Evolutionary conservation across 202 grass and related monocot species (phyloP), one percentile per base, ranked within the genome.

Genomic region (Schoenoplectus tabernaemontani): DNA sequence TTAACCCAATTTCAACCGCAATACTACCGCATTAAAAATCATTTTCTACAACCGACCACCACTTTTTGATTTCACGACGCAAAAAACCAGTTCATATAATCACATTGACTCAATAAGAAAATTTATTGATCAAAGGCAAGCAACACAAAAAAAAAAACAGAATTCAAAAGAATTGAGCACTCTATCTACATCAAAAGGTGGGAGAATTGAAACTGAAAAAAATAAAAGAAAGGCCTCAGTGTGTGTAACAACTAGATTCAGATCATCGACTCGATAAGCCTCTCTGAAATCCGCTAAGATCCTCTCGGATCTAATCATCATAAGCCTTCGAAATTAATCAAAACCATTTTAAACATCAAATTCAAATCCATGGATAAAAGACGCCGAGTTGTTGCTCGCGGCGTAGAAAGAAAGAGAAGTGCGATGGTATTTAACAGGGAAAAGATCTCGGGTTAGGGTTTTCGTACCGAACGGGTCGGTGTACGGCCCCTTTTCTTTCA

Each of bases 231-330:
- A 22, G 36, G 69, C 57, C 15, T 86, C 84, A 87, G 86, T 84
- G 81, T 87, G 86, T 87, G 86, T 87, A 84, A 87, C 86, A 87
- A 87, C 81, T 57, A 60, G 83, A 63, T 80, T 87, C 41, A 65
- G 85, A 84, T 87, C 86, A 87, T 84, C 42, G 86, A 84, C 81
- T 62, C 24, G 38, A 50, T 3, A 50, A 77, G 80, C n/a, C 86
- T 87, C 86, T 80, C 86, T 87, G 81, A 87, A 87, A 87, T 87
- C 86, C 86, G 86, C 86, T 84, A 87, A 87, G 86, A 87, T 87
- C 81, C 70, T 81, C 10, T 54, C 33, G 58, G 78, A 83, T 83
- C 83, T 47, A 76, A 24, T 87, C 86, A 81, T 84, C 86, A 87
- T 80, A 56, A n/a, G 1, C 50, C 50, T 5, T 1, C 50, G 2